Evolutionary conservation across 2,329 filamentous ascomycete genomes (phyloP).

Genomic region (Mycosphaerelloides madeirae): DNA sequence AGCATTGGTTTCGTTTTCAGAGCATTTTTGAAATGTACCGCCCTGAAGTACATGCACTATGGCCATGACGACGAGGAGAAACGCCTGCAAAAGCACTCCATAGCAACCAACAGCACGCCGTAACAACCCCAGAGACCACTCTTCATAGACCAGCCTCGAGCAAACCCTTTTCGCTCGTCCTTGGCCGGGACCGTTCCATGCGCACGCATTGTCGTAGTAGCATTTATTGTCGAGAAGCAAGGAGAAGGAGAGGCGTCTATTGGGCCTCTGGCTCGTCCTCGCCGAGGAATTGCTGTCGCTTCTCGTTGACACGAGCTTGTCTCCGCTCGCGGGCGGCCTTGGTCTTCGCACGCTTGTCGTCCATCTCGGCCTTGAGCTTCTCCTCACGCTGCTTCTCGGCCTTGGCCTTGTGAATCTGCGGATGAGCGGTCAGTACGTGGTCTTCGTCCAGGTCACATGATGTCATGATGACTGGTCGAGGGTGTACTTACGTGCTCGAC

Average conservation of each 20-base stretch:
- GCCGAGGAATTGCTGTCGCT: conserved; percentile 80
- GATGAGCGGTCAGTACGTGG: conserved; percentile 18
- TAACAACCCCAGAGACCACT: conserved; percentile 22
- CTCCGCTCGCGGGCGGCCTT: conserved; percentile 99
- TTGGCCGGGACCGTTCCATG: conserved; percentile 17
- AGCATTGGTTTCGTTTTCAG: conserved; percentile 7
- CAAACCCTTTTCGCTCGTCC: conserved; percentile 20
- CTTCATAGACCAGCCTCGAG: conserved; percentile 21
- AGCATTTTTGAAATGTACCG: conserved; percentile 20
- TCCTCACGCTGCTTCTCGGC: conserved; percentile 97
- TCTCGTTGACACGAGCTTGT: conserved; percentile 82
- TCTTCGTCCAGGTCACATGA: conserved; percentile 17
- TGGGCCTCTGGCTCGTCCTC: conserved; percentile 47
- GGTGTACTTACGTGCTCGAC: conserved; percentile 91
- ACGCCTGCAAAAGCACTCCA: conserved; percentile 21
- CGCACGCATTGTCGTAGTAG: conserved; percentile 17
- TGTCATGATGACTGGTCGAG: conserved; percentile 32
- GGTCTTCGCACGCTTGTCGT: conserved; percentile 99
- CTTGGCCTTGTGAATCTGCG: conserved; percentile 99
- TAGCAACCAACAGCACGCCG: conserved; percentile 23
- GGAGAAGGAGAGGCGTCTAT: conserved; percentile 13
- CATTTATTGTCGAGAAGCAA: conserved; percentile 9
- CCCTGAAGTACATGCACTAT: conserved; percentile 20
- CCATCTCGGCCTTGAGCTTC: conserved; percentile 98
- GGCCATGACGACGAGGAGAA: conserved; percentile 14